Percentiles rank a stretch among this genome's conserved stretches.
Evolutionary conservation across 768 basidiomycete genomes (phyloP).

Genomic region (Collybia sp.): DNA sequence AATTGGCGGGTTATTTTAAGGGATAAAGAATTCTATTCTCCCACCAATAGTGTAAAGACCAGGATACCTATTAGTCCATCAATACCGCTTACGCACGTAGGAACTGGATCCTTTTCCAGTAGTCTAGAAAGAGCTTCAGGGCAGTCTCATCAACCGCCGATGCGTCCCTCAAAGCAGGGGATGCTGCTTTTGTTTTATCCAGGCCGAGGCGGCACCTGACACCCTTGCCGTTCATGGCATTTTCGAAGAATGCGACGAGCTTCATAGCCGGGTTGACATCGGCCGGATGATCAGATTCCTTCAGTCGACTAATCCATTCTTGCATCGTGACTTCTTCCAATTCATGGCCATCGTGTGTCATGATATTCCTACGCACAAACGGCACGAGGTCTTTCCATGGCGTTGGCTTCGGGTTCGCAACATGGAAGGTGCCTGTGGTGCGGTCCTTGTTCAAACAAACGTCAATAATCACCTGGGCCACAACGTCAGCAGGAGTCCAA

Average conservation of each 20-base stretch:
- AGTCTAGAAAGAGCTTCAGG: no score
- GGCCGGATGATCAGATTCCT: not conserved
- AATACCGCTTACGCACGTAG: no score
- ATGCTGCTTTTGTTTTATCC: slow-evolving; percentile 14
- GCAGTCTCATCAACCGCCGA: no score
- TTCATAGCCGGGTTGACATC: slow-evolving; percentile 1
- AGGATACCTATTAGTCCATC: no score
- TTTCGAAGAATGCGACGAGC: slow-evolving; percentile 4
- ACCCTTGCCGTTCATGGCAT: slow-evolving; percentile 1
- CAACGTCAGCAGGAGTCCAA: slow-evolving; percentile 1
- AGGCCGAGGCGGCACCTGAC: slow-evolving; percentile 17
- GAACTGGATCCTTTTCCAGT: no score
- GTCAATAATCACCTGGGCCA: slow-evolving; percentile 1
- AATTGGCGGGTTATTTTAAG: no score
- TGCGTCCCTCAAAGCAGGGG: no score
- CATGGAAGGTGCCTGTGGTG: not conserved
- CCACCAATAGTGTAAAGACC: no score
- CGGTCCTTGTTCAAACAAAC: not conserved
- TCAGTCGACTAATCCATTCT: not conserved
- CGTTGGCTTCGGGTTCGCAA: not conserved
- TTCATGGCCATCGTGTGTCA: no score
- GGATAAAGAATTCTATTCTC: no score
- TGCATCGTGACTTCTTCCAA: no score
- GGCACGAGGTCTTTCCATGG: slow-evolving; percentile 1
- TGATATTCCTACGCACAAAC: not conserved